Evolutionary conservation across 2,329 filamentous ascomycete species (phyloP).

Genomic region (Aureobasidium sp.): DNA sequence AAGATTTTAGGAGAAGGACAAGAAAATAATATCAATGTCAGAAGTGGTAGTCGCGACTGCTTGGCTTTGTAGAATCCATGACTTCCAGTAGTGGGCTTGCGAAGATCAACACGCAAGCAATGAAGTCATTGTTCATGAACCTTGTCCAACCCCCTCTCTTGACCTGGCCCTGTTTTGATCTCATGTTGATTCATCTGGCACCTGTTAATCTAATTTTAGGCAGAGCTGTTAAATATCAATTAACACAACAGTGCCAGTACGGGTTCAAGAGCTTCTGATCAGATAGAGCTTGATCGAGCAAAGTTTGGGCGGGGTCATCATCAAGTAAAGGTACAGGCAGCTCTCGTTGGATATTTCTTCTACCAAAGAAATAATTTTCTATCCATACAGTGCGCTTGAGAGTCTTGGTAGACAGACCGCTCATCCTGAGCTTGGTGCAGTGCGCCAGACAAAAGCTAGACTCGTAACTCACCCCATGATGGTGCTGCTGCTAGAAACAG

Average conservation of each 20-base stretch:
- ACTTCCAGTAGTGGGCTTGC: neutral
- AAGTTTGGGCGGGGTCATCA: neutral
- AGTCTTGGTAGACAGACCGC: neutral
- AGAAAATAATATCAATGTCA: neutral
- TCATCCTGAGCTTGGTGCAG: neutral
- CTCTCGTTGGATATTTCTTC: neutral
- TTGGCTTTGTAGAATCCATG: neutral
- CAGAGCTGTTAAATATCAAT: neutral
- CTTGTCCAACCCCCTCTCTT: constrained; percentile 3
- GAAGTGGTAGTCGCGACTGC: neutral
- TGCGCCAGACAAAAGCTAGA: neutral
- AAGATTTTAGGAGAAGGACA: neutral
- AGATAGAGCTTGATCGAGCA: neutral
- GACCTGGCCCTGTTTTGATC: neutral
- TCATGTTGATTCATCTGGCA: neutral
- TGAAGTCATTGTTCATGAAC: constrained; percentile 13
- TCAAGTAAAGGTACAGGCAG: neutral
- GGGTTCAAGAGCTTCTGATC: neutral
- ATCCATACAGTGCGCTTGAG: neutral
- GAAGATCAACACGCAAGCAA: constrained; percentile 13
- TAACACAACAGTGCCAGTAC: neutral
- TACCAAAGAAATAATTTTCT: neutral
- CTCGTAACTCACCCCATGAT: neutral
- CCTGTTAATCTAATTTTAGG: neutral
- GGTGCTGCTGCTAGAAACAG: neutral